Evolutionary conservation across 352 stramenopile species (phyloP), one percentile per base, ranked within the genome.

Genomic region (Phytophthora sansomeana): DNA sequence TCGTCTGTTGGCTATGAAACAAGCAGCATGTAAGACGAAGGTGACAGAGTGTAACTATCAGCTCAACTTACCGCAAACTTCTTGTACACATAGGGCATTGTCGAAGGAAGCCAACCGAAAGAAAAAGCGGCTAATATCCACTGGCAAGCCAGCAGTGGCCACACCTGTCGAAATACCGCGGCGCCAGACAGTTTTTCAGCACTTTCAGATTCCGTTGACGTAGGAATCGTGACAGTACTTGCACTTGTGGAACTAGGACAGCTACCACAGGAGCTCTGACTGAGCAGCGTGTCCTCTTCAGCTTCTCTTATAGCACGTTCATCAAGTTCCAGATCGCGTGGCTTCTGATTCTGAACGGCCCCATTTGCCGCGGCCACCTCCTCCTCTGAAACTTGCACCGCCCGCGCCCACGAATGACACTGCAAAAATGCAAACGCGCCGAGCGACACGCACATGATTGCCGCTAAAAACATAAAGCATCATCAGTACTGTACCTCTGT

Each of bases 41-140:
- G 2, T 28, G 39, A 14, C 39, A 16, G n/a, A 46, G 39, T 26
- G 13, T 26, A 46, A 4, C 39, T 24, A 17, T 41, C 26, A 55
- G 13, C 33, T 28, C 52, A n/a, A 59, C 76, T 38, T 67, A 92
- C 83, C 63, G 80, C 70, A 44, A 85, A 92, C 35, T 89, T 89
- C 50, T 79, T 83, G 72, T 89, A 90, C 21, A 90, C 78, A 51
- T 85, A 92, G 1, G 83, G 77, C 81, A 91, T 87, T n/a, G 87
- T 71, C 8, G 81, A 91, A 7, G 83, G 81, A 10, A 92, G 62
- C 35, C 86, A 77, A 11, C 81, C 83, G 54, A 89, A 92, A 6
- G 75, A 84, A 49, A 92, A 86, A 2, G 80, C 80, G 0, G 81
- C 80, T 28, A 92, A 62, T 1, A 85, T 19, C 21, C 80, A 77